These are phyloP conservation scores for Aspergillus affinis DNA, from an alignment of 495 filamentous ascomycete genomes.

Conservation along the genomic window DNA sequence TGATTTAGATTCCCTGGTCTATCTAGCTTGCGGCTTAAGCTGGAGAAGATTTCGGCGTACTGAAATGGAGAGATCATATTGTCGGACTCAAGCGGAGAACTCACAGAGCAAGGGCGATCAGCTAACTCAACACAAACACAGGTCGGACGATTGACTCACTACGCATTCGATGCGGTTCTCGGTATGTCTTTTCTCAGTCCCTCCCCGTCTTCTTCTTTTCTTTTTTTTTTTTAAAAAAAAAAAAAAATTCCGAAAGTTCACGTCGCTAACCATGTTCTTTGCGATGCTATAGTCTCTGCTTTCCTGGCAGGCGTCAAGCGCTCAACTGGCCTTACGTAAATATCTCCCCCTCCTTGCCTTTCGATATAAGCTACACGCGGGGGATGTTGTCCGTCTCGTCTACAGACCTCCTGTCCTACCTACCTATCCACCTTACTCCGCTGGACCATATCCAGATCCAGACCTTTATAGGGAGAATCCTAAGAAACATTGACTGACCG, in stretches of 20 bases:
- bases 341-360: conserved; percentile 26
- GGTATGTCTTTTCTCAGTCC: conserved; percentile 50
- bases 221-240: too few relatives aligned
- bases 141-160: conserved; percentile 91
- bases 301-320: conserved; percentile 96
- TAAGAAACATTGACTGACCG: conserved; percentile 29
- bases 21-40: too few relatives aligned
- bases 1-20: too few relatives aligned
- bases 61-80: too few relatives aligned
- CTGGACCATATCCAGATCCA: too few relatives aligned
- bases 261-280: conserved; percentile 11
- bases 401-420: too few relatives aligned
- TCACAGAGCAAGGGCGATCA: not conserved
- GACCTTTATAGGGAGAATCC: too few relatives aligned
- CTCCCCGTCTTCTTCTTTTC: too few relatives aligned
- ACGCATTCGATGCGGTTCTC: conserved; percentile 94
- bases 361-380: not conserved
- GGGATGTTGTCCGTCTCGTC: not conserved
- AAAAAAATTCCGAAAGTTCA: too few relatives aligned
- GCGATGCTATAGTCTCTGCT: conserved; percentile 67
- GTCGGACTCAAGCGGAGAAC: not conserved
- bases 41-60: too few relatives aligned
- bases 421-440: too few relatives aligned
- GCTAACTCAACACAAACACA: conserved; percentile 29
- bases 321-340: conserved; percentile 96